Base-by-base conservation (phyloP, 352 stramenopile species). In the Pythium rishiriense region DNA sequence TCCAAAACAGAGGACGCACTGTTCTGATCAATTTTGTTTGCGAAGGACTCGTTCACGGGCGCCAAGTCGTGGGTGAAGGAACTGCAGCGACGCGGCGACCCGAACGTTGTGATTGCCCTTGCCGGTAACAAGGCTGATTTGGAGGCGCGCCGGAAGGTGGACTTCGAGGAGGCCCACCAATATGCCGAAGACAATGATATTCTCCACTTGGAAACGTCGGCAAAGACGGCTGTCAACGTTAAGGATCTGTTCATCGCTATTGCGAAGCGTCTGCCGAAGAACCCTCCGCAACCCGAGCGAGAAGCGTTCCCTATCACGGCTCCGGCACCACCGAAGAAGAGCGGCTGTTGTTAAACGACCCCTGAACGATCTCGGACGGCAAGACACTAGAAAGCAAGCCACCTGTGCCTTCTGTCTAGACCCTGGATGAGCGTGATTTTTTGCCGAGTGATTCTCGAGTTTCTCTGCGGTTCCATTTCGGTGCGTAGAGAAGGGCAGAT, bases 61-160 rank as follows among this genome's bases (percentile, higher is more conserved):
- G 98, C 98, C 43, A 99, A 99, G 72, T 98, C 90, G 12, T 99
- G 98, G 98, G 97, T 99, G 35, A 99, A 99, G 77, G 98, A 99
- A 75, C 81, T 99, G 47, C 97, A 99, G 79, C 87, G 97, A 63
- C 93, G 97, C 57, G 98, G 98, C 42, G 97, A 99, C 76, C 96
- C 96, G 6, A 98, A 98, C 69, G 92, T 98, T 17, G 92, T 99
- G 33, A 98, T 99, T 57, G 97, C 96, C 9, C 85, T 99, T 15
- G 92, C 91, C 0, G 97, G 97, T 26, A 99, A 99, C 81, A 99
- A 99, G 75, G 94, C 95, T 3, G 98, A 99, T 83, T 83, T 99
- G 48, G 97, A 99, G 72, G 85, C 84, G 5, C 89, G 97, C 52
- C 94, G 98, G 56, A 98, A 99, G 81, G 96, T 99, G 26, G 88